Conservation (phyloP, 495 filamentous ascomycete genomes). For the Pyronema domesticum region DNA sequence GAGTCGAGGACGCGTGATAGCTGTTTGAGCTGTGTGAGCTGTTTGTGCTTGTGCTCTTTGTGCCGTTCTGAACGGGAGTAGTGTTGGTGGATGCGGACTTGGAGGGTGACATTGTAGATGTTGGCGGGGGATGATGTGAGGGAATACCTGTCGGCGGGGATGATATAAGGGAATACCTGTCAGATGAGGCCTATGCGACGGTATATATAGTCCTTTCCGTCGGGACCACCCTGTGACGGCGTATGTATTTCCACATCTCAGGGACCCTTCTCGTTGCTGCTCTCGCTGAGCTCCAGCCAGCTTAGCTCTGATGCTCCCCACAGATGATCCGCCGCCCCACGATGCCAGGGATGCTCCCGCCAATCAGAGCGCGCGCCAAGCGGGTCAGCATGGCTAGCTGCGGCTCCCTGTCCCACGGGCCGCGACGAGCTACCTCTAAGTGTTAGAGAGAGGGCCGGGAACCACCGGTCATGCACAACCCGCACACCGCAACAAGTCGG, state of each 20-base stretch:
- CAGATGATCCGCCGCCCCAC: not conserved
- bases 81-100: not conserved
- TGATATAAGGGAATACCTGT: too few relatives aligned
- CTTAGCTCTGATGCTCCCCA: not conserved
- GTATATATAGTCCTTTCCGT: too few relatives aligned
- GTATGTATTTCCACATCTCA: not conserved
- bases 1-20: conserved; percentile 58
- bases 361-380: not conserved
- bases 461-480: not conserved
- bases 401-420: not conserved
- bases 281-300: not conserved
- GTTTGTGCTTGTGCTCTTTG: not conserved
- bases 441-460: conserved; percentile 16
- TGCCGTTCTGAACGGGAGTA: not conserved
- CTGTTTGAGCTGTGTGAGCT: not conserved
- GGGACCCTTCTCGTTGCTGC: not conserved
- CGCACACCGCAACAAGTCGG: not conserved
- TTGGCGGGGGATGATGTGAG: not conserved
- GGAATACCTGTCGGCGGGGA: too few relatives aligned
- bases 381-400: not conserved
- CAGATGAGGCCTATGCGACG: too few relatives aligned
- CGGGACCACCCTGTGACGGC: too few relatives aligned
- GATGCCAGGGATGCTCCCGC: not conserved
- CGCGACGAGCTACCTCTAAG: conserved; percentile 21
- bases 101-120: not conserved